phyloP scores from a whole-genome alignment of 1,284 basidiomycete species.

The Meripilus lineatus region DNA sequence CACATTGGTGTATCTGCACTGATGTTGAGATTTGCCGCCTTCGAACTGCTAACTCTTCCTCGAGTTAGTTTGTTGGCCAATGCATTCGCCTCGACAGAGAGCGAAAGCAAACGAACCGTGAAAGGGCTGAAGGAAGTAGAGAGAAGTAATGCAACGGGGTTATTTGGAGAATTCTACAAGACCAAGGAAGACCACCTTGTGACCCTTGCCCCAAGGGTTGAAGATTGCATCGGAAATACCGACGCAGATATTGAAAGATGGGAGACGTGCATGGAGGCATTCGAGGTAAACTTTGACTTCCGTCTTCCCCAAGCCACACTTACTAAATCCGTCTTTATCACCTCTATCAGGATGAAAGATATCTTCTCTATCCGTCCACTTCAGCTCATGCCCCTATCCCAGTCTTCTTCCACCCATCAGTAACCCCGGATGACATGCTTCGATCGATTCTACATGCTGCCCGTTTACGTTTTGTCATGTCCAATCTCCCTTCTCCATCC shows the following conservation, averaged over 20 bases:
- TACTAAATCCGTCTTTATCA: conserved; percentile 6
- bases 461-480: conserved; percentile 14
- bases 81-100: conserved; percentile 14
- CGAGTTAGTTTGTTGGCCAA: conserved; percentile 21
- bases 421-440: conserved; percentile 24
- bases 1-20: conserved; percentile 21
- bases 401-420: conserved; percentile 23
- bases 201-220: conserved; percentile 20
- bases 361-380: conserved; percentile 22
- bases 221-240: conserved; percentile 18
- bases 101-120: conserved; percentile 7
- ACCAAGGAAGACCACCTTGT: conserved; percentile 19
- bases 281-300: conserved; percentile 18
- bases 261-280: conserved; percentile 21
- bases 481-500: not conserved
- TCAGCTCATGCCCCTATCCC: conserved; percentile 14
- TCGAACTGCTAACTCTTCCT: conserved; percentile 27
- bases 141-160: conserved; percentile 15
- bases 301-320: not conserved
- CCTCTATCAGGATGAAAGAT: conserved; percentile 20
- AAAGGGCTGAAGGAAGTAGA: conserved; percentile 20
- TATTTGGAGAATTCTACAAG: conserved; percentile 30
- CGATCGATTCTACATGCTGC: conserved; percentile 24
- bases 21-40: conserved; percentile 27
- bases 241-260: conserved; percentile 17